These are phyloP conservation scores for Leccinum fuscescens DNA, from an alignment of 1,284 basidiomycete genomes.

Conservation along the genomic window DNA sequence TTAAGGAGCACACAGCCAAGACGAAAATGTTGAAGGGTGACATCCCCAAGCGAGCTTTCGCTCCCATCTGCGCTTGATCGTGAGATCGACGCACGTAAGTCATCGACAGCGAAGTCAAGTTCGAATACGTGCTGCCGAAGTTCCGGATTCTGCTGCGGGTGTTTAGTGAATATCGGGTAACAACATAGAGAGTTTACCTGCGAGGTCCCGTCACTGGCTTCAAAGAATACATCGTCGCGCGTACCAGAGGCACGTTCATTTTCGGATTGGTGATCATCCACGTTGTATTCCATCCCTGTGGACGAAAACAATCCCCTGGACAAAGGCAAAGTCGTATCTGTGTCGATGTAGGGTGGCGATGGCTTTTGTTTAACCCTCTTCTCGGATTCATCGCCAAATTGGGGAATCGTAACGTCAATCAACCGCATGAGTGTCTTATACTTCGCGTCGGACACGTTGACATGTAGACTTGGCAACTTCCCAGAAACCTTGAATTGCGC, in stretches of 20 bases:
- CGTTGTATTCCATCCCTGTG: slow-evolving; percentile 59
- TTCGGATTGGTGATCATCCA: slow-evolving; percentile 62
- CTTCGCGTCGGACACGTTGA: slow-evolving; percentile 95
- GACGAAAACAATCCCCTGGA: slow-evolving; percentile 54
- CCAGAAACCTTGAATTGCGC: slow-evolving; percentile 93
- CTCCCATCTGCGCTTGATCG: slow-evolving; percentile 60
- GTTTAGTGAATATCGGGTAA: slow-evolving; percentile 14
- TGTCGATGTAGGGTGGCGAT: slow-evolving; percentile 27
- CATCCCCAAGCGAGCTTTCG: slow-evolving; percentile 78
- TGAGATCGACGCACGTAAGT: slow-evolving; percentile 81
- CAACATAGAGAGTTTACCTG: slow-evolving; percentile 43
- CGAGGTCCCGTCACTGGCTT: slow-evolving; percentile 65
- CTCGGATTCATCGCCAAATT: slow-evolving; percentile 61
- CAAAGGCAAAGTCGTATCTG: slow-evolving; percentile 46
- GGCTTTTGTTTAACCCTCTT: slow-evolving; percentile 27
- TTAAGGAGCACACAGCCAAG: slow-evolving; percentile 75
- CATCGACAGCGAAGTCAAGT: slow-evolving; percentile 87
- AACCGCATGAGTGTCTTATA: slow-evolving; percentile 94
- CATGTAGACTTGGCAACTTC: slow-evolving; percentile 82
- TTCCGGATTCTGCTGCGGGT: slow-evolving; percentile 45
- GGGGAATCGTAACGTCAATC: slow-evolving; percentile 89
- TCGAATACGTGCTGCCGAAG: slow-evolving; percentile 86
- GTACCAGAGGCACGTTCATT: slow-evolving; percentile 40
- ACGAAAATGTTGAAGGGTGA: slow-evolving; percentile 80
- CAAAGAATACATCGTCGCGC: slow-evolving; percentile 68